Percentiles rank a stretch among this genome's conserved stretches.
phyloP scores from a whole-genome alignment of 345 rosid species.

The Cardamine resedifolia region DNA sequence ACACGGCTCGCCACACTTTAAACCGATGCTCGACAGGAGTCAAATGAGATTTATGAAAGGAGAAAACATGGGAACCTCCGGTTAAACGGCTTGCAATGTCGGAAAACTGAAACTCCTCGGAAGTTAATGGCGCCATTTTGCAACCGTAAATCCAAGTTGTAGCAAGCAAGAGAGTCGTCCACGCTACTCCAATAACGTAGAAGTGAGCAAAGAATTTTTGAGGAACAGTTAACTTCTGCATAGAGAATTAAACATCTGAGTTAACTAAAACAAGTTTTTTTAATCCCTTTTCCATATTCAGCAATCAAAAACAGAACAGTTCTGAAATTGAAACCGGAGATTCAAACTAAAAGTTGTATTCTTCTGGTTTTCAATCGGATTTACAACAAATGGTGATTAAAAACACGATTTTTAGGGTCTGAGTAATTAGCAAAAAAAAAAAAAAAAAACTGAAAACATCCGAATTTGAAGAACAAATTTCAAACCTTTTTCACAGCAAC shows the following conservation, averaged over 20 bases:
- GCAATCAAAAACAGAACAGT: not conserved
- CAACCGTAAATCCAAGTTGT: slow-evolving; percentile 60
- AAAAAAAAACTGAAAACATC: not conserved
- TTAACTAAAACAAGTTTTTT: not conserved
- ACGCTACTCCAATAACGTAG: slow-evolving; percentile 53
- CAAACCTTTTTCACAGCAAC: not conserved
- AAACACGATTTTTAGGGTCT: not conserved
- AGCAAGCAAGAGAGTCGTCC: slow-evolving; percentile 65
- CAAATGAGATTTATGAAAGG: slow-evolving; percentile 44
- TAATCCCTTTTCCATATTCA: not conserved
- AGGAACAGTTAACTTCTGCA: slow-evolving; percentile 74
- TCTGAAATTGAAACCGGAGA: not conserved
- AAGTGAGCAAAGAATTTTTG: slow-evolving; percentile 70
- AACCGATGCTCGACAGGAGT: slow-evolving; percentile 42
- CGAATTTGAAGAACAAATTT: not conserved
- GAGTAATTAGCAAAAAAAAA: not conserved
- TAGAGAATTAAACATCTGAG: not conserved
- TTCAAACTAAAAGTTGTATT: not conserved
- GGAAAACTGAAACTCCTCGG: slow-evolving; percentile 46
- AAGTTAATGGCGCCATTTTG: slow-evolving; percentile 41
- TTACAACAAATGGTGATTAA: not conserved
- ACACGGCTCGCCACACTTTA: slow-evolving; percentile 55
- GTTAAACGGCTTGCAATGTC: slow-evolving; percentile 47
- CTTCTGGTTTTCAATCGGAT: not conserved
- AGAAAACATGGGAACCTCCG: slow-evolving; percentile 52